Evolutionary conservation across 805 yeast species (phyloP), one percentile per base, ranked within the genome.

Genomic region (Cyberlindnera nakhonratchasimensis): DNA sequence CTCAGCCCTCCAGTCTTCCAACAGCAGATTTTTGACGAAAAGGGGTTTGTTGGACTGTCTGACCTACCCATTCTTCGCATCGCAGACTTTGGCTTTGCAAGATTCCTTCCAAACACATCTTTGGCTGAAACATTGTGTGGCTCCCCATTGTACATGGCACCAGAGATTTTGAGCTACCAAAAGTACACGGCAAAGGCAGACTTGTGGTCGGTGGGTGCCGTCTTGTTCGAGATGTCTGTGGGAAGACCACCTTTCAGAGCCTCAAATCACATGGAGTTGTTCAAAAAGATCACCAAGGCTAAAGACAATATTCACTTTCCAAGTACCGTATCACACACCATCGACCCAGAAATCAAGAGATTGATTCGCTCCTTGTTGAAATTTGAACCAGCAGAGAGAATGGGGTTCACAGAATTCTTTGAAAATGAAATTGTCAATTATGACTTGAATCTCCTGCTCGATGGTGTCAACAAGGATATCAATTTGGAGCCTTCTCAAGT

Each of bases 211-310:
- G 96, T 91, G 5, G 99, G 99, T 4, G 95, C 98, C 1, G 98
- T 93, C 1, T 67, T 90, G 11, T 93, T 82, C 64, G 99, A 93
- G 64, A 90, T 93, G 96, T 76, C 86, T 11, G 89, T 86, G 23
- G 98, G 98, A n/a, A 84, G 77, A 62, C 96, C 99, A 2, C 99
- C 99, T 0, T 93, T 90, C 62, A 80, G 85, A 51, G 98, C 99
- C 3, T 79, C 85, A 4, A 93, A 93, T 59, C 98, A 91, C 61
- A 80, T 93, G 48, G 97, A 91, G 59, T 72, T 93, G 42, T 74
- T 86, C 57, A 82, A 86, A 62, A 86, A 82, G 57, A 93, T 93
- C 52, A 95, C 90, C 59, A 79, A 77, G 54, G 75, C 87, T 1
- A 82, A 84, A 48, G 96, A 90, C 64, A 71, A 69, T 39, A 88